Percentiles rank a stretch among this genome's conserved stretches.
phyloP scores from a whole-genome alignment of 306 rosid genomes.

The Pyrus bretschneideri region DNA sequence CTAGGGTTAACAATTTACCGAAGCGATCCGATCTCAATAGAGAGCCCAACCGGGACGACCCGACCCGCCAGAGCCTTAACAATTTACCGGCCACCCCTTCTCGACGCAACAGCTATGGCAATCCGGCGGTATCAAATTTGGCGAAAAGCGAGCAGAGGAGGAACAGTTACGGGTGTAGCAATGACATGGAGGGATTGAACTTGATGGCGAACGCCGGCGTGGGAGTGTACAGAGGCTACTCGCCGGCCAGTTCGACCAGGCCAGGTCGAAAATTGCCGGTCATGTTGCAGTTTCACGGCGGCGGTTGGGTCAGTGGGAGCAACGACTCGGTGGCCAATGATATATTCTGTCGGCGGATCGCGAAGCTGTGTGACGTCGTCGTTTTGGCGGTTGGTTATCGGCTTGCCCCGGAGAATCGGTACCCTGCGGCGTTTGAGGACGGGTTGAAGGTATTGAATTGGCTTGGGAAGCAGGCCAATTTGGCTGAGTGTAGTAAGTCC shows the following conservation, averaged over 20 bases:
- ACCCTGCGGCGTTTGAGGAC: conserved; percentile 87
- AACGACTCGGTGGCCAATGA: conserved; percentile 75
- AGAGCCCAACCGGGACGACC: conserved; percentile 10
- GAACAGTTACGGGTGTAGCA: conserved; percentile 36
- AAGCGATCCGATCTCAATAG: conserved; percentile 27
- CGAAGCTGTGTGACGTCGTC: conserved; percentile 69
- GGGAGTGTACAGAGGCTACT: conserved; percentile 63
- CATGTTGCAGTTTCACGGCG: conserved; percentile 89
- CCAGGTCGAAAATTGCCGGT: conserved; percentile 57
- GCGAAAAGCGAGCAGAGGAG: conserved; percentile 32
- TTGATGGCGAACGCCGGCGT: conserved; percentile 28
- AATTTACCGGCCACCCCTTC: conserved; percentile 4
- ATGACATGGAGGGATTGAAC: conserved; percentile 50
- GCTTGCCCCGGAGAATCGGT: conserved; percentile 83
- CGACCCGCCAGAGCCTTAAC: conserved; percentile 10
- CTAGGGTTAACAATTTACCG: conserved; percentile 15
- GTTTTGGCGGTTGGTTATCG: conserved; percentile 76
- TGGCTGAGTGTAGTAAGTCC: conserved; percentile 80
- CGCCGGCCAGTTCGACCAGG: conserved; percentile 30
- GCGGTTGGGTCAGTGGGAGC: conserved; percentile 99
- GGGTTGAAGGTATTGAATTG: conserved; percentile 88
- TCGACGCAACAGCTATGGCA: conserved; percentile 54
- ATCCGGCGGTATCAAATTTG: conserved; percentile 15
- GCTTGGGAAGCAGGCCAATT: conserved; percentile 87
- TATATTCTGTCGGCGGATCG: conserved; percentile 67